A percentile compares a stretch with the other conserved stretches of the same genome.
These are phyloP conservation scores for Escallonia rubra DNA, from an alignment of 129 eudicot genomes.

Conservation along the genomic window DNA sequence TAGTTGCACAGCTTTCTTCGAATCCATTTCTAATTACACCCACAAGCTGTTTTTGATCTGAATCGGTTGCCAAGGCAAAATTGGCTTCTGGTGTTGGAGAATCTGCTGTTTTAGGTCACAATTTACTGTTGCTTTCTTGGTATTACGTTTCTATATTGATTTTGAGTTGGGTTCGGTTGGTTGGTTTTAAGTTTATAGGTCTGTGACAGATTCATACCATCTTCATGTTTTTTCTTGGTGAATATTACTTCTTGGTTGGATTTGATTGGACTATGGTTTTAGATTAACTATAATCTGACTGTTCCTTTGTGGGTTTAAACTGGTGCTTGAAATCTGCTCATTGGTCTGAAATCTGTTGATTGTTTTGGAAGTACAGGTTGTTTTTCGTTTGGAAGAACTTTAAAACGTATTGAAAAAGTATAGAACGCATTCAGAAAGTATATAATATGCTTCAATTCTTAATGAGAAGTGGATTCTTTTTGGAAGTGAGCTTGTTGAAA, in stretches of 20 bases:
- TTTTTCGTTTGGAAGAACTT: not conserved
- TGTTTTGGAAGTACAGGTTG: not conserved
- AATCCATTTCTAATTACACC: not conserved
- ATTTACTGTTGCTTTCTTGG: not conserved
- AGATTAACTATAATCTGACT: not conserved
- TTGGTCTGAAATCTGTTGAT: not conserved
- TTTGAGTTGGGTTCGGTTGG: not conserved
- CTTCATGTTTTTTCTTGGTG: not conserved
- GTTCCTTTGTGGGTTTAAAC: not conserved
- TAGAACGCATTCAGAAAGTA: not conserved
- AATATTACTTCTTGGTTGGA: not conserved
- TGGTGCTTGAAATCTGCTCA: not conserved
- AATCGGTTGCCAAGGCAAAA: not conserved
- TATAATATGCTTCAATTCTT: too few species aligned
- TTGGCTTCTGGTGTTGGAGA: not conserved
- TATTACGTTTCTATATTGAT: not conserved
- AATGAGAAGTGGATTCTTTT: too few species aligned
- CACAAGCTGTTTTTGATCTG: not conserved
- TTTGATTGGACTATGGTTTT: not conserved
- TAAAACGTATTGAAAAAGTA: not conserved
- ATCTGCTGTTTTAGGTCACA: conserved; percentile 2
- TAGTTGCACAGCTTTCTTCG: not conserved
- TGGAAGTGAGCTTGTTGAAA: too few species aligned
- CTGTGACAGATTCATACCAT: not conserved
- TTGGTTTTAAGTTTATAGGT: not conserved